A percentile compares a stretch with the other conserved stretches of the same genome.
phyloP scores from a whole-genome alignment of 2,329 filamentous ascomycete genomes.

The Dothideomycetes sp. region DNA sequence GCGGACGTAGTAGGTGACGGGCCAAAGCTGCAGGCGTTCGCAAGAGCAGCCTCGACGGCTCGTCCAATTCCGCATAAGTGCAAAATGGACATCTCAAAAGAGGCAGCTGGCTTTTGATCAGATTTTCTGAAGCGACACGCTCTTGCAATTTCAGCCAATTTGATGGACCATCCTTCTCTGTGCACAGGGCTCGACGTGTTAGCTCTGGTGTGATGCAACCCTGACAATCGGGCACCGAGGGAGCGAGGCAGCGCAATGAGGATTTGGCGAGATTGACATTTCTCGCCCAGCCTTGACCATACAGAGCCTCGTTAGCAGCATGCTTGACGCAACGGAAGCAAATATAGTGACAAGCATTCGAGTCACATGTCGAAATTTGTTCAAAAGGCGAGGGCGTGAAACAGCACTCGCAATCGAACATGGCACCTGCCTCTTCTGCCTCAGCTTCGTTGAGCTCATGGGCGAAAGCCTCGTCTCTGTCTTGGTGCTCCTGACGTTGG shows the following conservation, averaged over 20 bases:
- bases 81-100: constrained; percentile 85
- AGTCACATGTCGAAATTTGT: constrained; percentile 61
- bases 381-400: constrained; percentile 64
- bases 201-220: constrained; percentile 64
- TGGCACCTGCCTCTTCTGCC: constrained; percentile 37
- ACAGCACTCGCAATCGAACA: constrained; percentile 69
- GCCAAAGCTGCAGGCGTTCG: constrained; percentile 40
- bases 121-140: constrained; percentile 64
- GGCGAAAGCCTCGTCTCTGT: constrained; percentile 34
- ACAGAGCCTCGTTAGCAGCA: constrained; percentile 76
- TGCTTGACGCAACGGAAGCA: constrained; percentile 77
- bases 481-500: constrained; percentile 30
- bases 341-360: constrained; percentile 56
- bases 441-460: constrained; percentile 39
- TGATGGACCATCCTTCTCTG: constrained; percentile 60
- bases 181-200: constrained; percentile 62
- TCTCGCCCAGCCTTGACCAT: constrained; percentile 83
- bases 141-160: constrained; percentile 68
- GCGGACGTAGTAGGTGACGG: constrained; percentile 22
- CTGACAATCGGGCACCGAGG: constrained; percentile 55
- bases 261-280: constrained; percentile 65
- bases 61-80: constrained; percentile 78
- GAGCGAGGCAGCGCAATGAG: constrained; percentile 75
- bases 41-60: constrained; percentile 23
- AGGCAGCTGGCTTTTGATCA: constrained; percentile 63